These are phyloP conservation scores for Pythium sukuiense DNA, from an alignment of 352 stramenopile species.

Conservation along the genomic window DNA sequence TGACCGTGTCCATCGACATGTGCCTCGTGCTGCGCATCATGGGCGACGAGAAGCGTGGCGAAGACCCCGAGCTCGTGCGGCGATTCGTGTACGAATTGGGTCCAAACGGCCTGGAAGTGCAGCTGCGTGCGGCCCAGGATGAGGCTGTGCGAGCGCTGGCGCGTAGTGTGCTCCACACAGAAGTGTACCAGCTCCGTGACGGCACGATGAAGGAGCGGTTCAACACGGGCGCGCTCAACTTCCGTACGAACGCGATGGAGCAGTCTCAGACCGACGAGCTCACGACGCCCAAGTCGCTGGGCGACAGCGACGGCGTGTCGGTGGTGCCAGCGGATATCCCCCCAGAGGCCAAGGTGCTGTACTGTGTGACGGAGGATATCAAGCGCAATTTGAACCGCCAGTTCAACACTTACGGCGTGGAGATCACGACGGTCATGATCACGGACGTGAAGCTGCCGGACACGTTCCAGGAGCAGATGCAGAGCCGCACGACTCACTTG, in stretches of 20 bases:
- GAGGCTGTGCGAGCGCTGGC: slow-evolving; percentile 79
- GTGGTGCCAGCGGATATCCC: slow-evolving; percentile 2
- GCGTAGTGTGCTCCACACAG: slow-evolving; percentile 85
- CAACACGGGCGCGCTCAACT: slow-evolving; percentile 48
- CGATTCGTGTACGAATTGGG: slow-evolving; percentile 90
- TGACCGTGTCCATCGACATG: slow-evolving; percentile 87
- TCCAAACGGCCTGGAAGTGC: slow-evolving; percentile 79
- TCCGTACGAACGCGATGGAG: slow-evolving; percentile 18
- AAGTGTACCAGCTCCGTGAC: slow-evolving; percentile 84
- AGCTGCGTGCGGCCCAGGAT: slow-evolving; percentile 81
- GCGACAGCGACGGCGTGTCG: slow-evolving; percentile 5
- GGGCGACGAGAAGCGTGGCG: slow-evolving; percentile 72
- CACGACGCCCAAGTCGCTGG: slow-evolving; percentile 27
- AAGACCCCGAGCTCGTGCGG: slow-evolving; percentile 82
- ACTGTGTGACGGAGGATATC: slow-evolving; percentile 66
- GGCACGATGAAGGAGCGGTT: slow-evolving; percentile 70
- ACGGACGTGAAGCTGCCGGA: slow-evolving; percentile 64
- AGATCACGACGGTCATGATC: slow-evolving; percentile 69
- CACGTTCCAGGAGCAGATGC: slow-evolving; percentile 66
- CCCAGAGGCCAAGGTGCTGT: slow-evolving; percentile 29
- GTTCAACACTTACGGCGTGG: slow-evolving; percentile 67
- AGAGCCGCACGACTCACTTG: slow-evolving; percentile 62
- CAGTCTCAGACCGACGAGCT: slow-evolving; percentile 23
- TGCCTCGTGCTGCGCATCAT: slow-evolving; percentile 89
- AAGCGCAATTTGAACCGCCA: slow-evolving; percentile 65